Conservation (phyloP, 371 early-diverging fungal species). For the Massospora cicadina region DNA sequence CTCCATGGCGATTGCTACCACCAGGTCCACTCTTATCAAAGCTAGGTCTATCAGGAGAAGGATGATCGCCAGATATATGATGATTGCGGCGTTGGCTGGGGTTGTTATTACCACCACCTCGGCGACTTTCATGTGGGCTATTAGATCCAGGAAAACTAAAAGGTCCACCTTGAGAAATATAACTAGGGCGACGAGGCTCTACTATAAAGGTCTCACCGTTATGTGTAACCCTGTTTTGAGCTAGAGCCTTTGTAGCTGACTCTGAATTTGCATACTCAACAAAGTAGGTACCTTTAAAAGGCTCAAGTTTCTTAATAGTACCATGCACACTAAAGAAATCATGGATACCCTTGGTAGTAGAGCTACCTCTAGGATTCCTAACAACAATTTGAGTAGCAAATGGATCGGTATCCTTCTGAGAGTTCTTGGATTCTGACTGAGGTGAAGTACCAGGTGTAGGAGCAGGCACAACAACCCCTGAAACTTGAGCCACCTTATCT, state of each 20-base stretch:
- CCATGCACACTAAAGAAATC: background rate
- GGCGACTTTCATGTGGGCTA: background rate
- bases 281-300: background rate
- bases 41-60: background rate
- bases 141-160: background rate
- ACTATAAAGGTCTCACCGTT: background rate
- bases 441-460: constrained; percentile 17
- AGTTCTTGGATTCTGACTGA: background rate
- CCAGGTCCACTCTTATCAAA: background rate
- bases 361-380: background rate
- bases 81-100: background rate
- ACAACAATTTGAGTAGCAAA: background rate
- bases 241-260: background rate
- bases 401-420: background rate
- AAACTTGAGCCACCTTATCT: constrained; percentile 19
- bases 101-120: background rate
- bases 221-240: background rate
- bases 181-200: background rate
- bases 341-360: background rate
- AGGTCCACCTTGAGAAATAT: background rate
- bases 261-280: background rate
- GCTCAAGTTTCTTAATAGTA: background rate
- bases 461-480: constrained; percentile 19
- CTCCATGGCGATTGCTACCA: background rate
- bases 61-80: background rate